phyloP scores from a whole-genome alignment of 306 rosid species.

The Astragalus membranaceus region DNA sequence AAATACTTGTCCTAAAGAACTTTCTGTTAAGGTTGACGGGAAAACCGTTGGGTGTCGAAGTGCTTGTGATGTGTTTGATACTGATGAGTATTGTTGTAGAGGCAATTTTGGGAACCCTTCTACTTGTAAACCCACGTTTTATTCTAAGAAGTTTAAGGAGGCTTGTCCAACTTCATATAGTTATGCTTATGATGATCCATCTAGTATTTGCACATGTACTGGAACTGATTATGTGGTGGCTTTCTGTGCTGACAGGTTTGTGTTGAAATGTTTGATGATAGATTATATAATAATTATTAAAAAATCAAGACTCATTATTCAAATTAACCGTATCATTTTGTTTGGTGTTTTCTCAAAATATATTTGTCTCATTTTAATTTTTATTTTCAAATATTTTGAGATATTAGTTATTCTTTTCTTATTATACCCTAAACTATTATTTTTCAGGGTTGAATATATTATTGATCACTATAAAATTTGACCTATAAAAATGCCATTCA shows the following conservation, averaged over 20 bases:
- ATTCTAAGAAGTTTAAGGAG: conserved; percentile 70
- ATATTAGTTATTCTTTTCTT: no score
- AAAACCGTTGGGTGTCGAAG: conserved; percentile 68
- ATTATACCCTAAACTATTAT: no score
- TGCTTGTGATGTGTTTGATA: conserved; percentile 76
- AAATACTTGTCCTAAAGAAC: conserved; percentile 42
- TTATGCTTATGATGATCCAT: conserved; percentile 87
- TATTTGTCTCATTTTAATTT: no score
- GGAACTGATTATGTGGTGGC: conserved; percentile 60
- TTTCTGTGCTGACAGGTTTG: conserved; percentile 77
- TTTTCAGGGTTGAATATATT: no score
- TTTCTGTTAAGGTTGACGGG: conserved; percentile 43
- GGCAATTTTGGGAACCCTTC: conserved; percentile 58
- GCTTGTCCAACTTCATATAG: conserved; percentile 84
- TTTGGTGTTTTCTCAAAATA: no score
- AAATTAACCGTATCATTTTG: no score
- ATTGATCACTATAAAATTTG: no score
- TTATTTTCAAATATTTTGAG: no score
- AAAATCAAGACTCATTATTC: no score
- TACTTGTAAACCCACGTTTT: conserved; percentile 63
- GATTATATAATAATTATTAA: no score
- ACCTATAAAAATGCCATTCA: no score
- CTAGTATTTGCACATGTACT: conserved; percentile 68
- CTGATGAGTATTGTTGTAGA: conserved; percentile 87
- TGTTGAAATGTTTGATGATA: not conserved